These are phyloP conservation scores for Dactylonectria estremocensis DNA, from an alignment of 2,329 filamentous ascomycete genomes.

Conservation along the genomic window DNA sequence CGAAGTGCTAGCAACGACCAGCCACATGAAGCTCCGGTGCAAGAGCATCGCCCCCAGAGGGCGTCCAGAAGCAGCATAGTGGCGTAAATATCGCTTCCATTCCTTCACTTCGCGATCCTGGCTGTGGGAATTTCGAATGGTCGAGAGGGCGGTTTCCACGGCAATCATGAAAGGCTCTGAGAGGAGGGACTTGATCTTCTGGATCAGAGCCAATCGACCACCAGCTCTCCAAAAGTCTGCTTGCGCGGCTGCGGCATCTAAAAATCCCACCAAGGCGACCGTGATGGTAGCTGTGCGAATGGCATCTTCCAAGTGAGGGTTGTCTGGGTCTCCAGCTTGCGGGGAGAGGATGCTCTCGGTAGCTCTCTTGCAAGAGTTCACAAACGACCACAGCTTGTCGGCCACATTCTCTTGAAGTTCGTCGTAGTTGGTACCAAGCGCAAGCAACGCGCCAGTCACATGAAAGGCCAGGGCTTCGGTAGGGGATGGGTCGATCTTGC, in stretches of 20 bases:
- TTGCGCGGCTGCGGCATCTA: constrained; percentile 85
- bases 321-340: constrained; percentile 69
- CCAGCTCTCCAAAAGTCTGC: constrained; percentile 85
- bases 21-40: constrained; percentile 88
- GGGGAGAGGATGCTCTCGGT: constrained; percentile 70
- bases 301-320: constrained; percentile 75
- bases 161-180: constrained; percentile 89
- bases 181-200: constrained; percentile 79
- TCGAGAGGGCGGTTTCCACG: constrained; percentile 91
- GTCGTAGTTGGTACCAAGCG: constrained; percentile 81
- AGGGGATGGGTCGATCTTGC: constrained; percentile 87
- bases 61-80: constrained; percentile 84
- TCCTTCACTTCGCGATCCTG: constrained; percentile 79
- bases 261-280: constrained; percentile 90
- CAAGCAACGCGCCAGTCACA: constrained; percentile 85
- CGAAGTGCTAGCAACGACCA: constrained; percentile 85
- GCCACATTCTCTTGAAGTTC: constrained; percentile 77
- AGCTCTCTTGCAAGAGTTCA: constrained; percentile 78
- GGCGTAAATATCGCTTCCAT: constrained; percentile 89
- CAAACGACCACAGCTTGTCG: constrained; percentile 78
- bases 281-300: constrained; percentile 81
- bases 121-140: constrained; percentile 84
- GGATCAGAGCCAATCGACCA: constrained; percentile 81
- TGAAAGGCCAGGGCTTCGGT: constrained; percentile 87
- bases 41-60: constrained; percentile 93